Evolutionary conservation across 1,284 basidiomycete genomes (phyloP).

Genomic region (Mycosarcoma maydis): DNA sequence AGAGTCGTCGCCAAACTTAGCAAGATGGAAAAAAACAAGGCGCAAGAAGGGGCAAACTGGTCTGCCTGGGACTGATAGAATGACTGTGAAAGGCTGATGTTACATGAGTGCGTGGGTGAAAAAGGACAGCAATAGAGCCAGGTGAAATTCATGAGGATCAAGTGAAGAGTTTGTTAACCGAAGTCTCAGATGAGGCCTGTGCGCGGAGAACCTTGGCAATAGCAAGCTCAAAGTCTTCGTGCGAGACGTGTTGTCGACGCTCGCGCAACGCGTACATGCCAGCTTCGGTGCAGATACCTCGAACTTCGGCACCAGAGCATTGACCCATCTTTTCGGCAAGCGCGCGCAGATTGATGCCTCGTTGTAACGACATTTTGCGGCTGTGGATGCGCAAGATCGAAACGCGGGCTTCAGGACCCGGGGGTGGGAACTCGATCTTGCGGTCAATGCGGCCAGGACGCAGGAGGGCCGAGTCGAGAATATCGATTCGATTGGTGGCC

Average conservation of each 20-base stretch:
- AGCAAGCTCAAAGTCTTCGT: slow-evolving; percentile 98
- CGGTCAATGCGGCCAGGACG: slow-evolving; percentile 97
- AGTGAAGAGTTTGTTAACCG: slow-evolving; percentile 68
- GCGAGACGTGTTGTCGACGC: slow-evolving; percentile 90
- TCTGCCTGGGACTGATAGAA: no score
- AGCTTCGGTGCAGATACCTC: slow-evolving; percentile 98
- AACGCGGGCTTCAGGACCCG: slow-evolving; percentile 95
- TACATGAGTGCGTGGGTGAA: slow-evolving; percentile 27
- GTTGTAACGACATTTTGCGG: slow-evolving; percentile 97
- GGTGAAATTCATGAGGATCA: slow-evolving; percentile 31
- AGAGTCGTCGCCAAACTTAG: no score
- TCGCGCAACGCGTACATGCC: slow-evolving; percentile 98
- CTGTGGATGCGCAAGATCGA: slow-evolving; percentile 97
- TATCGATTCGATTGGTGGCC: slow-evolving; percentile 99
- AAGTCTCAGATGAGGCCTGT: slow-evolving; percentile 66
- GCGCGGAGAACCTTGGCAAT: slow-evolving; percentile 81
- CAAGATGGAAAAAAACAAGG: neutral
- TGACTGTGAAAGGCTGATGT: slow-evolving; percentile 22
- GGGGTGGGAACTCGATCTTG: slow-evolving; percentile 99
- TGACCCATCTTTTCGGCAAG: slow-evolving; percentile 99
- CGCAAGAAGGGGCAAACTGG: no score
- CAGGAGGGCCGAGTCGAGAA: slow-evolving; percentile 91
- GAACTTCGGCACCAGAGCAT: slow-evolving; percentile 95
- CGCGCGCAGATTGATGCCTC: slow-evolving; percentile 93
- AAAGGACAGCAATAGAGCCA: neutral